A percentile compares a stretch with the other conserved stretches of the same genome.
These are phyloP conservation scores for Agrostemma githago DNA, from an alignment of 148 eudicot species.

Conservation along the genomic window DNA sequence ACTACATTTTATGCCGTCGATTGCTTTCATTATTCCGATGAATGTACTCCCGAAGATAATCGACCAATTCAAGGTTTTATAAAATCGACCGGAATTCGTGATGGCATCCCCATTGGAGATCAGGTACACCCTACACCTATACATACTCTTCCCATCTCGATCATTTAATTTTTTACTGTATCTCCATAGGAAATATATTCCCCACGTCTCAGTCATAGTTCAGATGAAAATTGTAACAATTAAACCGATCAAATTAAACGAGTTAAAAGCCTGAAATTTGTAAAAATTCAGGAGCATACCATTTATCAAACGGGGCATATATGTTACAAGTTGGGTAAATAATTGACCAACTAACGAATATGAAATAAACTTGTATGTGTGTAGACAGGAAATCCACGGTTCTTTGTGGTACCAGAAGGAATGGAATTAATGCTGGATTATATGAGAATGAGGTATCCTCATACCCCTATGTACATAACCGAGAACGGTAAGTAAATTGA, in stretches of 20 bases:
- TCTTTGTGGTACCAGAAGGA: slow-evolving; percentile 64
- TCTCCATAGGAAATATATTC: too few species aligned
- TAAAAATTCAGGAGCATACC: too few species aligned
- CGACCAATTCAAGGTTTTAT: slow-evolving; percentile 55
- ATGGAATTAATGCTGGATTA: slow-evolving; percentile 49
- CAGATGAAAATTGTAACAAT: too few species aligned
- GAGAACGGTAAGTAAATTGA: slow-evolving; percentile 51
- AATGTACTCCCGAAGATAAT: slow-evolving; percentile 24
- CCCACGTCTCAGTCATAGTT: too few species aligned
- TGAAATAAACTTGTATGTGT: neutral
- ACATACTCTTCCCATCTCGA: too few species aligned
- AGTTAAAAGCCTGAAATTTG: too few species aligned
- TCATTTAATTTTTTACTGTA: too few species aligned
- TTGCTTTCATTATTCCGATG: slow-evolving; percentile 40
- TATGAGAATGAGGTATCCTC: slow-evolving; percentile 42
- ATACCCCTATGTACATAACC: slow-evolving; percentile 51
- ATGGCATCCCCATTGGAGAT: slow-evolving; percentile 64
- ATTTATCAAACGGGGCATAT: too few species aligned
- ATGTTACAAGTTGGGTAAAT: too few species aligned
- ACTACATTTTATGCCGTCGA: slow-evolving; percentile 57
- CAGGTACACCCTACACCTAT: slow-evolving; percentile 26
- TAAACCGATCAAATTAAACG: too few species aligned
- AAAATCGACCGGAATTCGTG: slow-evolving; percentile 24
- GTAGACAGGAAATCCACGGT: slow-evolving; percentile 42
- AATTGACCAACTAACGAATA: too few species aligned